These are phyloP conservation scores for Penicillium hesseltinei DNA, from an alignment of 2,329 filamentous ascomycete species.

Conservation along the genomic window DNA sequence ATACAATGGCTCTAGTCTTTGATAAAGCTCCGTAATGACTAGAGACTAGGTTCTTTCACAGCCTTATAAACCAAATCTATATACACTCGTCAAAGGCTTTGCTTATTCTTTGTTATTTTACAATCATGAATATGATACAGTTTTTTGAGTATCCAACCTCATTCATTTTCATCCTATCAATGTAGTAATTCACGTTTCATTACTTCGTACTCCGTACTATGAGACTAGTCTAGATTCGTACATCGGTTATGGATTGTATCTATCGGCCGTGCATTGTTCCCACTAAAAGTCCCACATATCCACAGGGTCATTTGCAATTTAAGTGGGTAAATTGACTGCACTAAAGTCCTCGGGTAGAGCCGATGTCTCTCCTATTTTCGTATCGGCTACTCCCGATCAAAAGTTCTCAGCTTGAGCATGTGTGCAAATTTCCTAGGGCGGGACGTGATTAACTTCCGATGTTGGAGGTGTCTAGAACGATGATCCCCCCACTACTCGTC, in stretches of 20 bases:
- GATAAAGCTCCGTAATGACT: neutral
- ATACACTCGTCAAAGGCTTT: neutral
- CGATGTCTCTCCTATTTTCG: neutral
- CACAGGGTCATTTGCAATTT: neutral
- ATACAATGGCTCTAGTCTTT: neutral
- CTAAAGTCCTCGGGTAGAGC: neutral
- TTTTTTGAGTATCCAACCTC: neutral
- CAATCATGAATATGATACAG: neutral
- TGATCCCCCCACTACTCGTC: neutral
- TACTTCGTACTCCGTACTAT: neutral
- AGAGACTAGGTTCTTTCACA: too few species aligned
- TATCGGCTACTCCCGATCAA: neutral
- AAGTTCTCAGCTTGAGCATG: too few species aligned
- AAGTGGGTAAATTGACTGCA: neutral
- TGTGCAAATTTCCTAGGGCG: neutral
- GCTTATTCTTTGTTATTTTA: neutral
- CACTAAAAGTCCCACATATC: neutral
- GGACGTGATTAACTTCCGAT: neutral
- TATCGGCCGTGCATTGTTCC: neutral
- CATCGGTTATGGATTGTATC: neutral
- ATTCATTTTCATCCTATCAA: neutral
- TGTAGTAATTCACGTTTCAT: neutral
- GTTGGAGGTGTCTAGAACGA: neutral
- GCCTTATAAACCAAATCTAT: neutral
- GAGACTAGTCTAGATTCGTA: neutral